These are phyloP conservation scores for Sedum album DNA, from an alignment of 164 flowering plant genomes.

Conservation along the genomic window DNA sequence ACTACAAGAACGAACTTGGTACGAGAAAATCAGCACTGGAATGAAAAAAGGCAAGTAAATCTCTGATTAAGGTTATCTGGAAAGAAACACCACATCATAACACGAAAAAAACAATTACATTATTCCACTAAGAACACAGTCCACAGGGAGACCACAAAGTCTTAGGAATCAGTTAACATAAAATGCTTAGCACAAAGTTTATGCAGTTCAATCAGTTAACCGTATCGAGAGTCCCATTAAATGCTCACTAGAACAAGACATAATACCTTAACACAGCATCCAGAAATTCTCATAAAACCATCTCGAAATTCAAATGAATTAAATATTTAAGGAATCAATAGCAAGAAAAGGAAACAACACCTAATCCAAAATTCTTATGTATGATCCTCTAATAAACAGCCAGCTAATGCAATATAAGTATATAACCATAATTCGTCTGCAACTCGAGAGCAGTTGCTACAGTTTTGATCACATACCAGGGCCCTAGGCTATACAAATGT, in stretches of 20 bases:
- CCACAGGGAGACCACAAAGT: not conserved
- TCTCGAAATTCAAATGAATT: not conserved
- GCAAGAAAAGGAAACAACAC: not conserved
- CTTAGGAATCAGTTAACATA: not conserved
- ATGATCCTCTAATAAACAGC: not conserved
- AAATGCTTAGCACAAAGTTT: not conserved
- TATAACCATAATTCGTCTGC: not conserved
- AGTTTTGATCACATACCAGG: not conserved
- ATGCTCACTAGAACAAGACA: not conserved
- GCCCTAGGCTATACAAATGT: too few species aligned
- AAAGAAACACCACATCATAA: not conserved
- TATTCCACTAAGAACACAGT: not conserved
- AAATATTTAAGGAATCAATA: not conserved
- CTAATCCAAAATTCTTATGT: not conserved
- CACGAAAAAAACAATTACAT: not conserved
- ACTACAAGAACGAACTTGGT: not conserved
- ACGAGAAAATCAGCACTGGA: not conserved
- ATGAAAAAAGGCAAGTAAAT: not conserved
- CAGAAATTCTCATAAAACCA: not conserved
- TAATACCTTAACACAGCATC: not conserved
- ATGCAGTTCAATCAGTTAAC: not conserved
- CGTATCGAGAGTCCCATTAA: not conserved
- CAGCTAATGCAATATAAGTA: not conserved
- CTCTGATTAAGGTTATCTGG: not conserved
- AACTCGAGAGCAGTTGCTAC: not conserved